Conservation (phyloP, 768 basidiomycete species). For the Pisolithus orientalis region DNA sequence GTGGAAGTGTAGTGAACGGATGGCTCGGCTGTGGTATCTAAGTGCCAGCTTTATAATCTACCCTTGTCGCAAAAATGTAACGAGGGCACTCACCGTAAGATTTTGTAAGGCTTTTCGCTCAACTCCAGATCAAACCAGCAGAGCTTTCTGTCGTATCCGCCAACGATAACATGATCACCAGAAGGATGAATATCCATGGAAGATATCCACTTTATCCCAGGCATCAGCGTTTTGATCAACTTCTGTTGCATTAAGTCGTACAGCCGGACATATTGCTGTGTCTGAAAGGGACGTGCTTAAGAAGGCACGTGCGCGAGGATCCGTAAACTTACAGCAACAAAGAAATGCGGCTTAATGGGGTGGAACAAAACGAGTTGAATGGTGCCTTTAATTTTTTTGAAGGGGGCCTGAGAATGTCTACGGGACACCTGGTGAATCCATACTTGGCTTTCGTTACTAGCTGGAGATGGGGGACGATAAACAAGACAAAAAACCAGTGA, state of each 20-base stretch:
- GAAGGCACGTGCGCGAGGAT: constrained; percentile 4
- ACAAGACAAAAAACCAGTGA: constrained; percentile 1
- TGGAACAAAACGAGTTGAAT: constrained; percentile 94
- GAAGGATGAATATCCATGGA: constrained; percentile 95
- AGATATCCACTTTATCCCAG: constrained; percentile 97
- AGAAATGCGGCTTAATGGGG: constrained; percentile 91
- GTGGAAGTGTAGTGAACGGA: constrained; percentile 91
- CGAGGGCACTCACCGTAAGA: constrained; percentile 59
- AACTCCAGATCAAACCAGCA: constrained; percentile 99
- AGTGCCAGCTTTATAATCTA: constrained; percentile 7
- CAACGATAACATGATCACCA: constrained; percentile 94
- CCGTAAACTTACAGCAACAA: constrained; percentile 77
- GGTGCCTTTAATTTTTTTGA: constrained; percentile 88
- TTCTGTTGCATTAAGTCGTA: constrained; percentile 95
- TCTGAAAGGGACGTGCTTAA: constrained; percentile 41
- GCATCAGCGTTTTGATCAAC: constrained; percentile 85
- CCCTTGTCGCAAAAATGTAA: not conserved
- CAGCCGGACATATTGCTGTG: constrained; percentile 91
- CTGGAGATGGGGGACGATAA: constrained; percentile 28
- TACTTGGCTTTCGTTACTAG: constrained; percentile 67
- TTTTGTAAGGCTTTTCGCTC: constrained; percentile 94
- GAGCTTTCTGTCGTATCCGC: constrained; percentile 94
- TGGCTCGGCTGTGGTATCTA: constrained; percentile 91
- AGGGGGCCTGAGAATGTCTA: constrained; percentile 95
- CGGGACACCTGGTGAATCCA: constrained; percentile 95